Percentiles rank a stretch among this genome's conserved stretches.
Conservation (phyloP, 2,329 filamentous ascomycete species). For the Lanzia echinophila region DNA sequence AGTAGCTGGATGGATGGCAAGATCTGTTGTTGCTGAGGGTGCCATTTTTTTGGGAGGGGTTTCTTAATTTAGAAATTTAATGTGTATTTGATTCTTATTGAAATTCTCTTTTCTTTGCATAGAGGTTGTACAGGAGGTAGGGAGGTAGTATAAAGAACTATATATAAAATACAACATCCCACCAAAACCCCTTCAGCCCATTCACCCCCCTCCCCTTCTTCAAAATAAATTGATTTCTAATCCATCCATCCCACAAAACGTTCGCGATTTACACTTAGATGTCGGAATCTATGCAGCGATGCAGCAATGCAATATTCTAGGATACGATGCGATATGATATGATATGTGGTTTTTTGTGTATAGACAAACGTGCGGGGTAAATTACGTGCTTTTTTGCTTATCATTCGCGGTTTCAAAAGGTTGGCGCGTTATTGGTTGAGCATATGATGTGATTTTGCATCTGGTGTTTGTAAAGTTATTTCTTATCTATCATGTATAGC, state of each 20-base stretch:
- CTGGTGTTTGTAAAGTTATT: no score
- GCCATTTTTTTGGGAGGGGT: neutral
- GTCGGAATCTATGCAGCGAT: no score
- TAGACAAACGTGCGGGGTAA: neutral
- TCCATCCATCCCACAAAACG: neutral
- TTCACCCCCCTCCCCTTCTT: no score
- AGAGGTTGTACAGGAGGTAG: neutral
- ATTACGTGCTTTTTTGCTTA: neutral
- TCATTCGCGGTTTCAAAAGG: neutral
- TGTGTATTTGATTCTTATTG: no score
- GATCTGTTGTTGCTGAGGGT: neutral
- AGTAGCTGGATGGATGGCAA: neutral
- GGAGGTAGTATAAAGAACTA: neutral
- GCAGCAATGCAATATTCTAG: no score
- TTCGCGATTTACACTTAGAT: neutral
- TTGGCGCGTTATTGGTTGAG: neutral
- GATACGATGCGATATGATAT: no score
- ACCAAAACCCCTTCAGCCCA: neutral
- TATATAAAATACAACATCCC: neutral
- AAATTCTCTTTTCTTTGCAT: no score
- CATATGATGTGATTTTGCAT: no score
- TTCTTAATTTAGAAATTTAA: no score
- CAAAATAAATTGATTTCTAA: neutral
- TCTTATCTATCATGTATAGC: no score
- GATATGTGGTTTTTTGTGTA: no score